A percentile compares a stretch with the other conserved stretches of the same genome.
These are phyloP conservation scores for Trichocomaceae sp. DNA, from an alignment of 2,329 filamentous ascomycete species.

Conservation along the genomic window DNA sequence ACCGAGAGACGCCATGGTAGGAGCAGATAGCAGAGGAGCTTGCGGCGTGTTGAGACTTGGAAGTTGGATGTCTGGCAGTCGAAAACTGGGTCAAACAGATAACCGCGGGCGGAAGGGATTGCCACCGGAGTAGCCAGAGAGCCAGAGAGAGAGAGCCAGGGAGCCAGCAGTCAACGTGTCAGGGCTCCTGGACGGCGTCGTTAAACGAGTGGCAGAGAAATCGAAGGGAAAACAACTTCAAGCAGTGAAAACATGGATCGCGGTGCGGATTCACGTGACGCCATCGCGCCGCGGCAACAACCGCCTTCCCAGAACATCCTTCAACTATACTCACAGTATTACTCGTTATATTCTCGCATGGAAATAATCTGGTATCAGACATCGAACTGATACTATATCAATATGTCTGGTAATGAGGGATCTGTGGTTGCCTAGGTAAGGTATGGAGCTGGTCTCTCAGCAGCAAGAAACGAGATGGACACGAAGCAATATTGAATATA, in stretches of 20 bases:
- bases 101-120: background rate
- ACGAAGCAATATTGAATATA: too few species aligned
- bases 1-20: slow-evolving; percentile 82
- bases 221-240: background rate
- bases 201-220: background rate
- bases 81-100: background rate
- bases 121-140: background rate
- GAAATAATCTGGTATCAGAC: too few species aligned
- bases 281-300: background rate
- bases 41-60: background rate
- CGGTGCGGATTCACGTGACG: slow-evolving; percentile 6
- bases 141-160: too few species aligned
- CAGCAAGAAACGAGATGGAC: too few species aligned
- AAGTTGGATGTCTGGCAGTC: background rate
- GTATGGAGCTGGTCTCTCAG: too few species aligned
- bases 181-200: background rate
- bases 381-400: too few species aligned
- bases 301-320: too few species aligned
- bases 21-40: background rate
- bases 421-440: too few species aligned
- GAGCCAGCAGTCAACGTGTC: background rate
- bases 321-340: too few species aligned
- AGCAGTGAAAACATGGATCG: background rate
- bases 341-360: too few species aligned
- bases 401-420: too few species aligned